Conservation (phyloP, 805 yeast species). For the Myxozyma vanderwaltii region DNA sequence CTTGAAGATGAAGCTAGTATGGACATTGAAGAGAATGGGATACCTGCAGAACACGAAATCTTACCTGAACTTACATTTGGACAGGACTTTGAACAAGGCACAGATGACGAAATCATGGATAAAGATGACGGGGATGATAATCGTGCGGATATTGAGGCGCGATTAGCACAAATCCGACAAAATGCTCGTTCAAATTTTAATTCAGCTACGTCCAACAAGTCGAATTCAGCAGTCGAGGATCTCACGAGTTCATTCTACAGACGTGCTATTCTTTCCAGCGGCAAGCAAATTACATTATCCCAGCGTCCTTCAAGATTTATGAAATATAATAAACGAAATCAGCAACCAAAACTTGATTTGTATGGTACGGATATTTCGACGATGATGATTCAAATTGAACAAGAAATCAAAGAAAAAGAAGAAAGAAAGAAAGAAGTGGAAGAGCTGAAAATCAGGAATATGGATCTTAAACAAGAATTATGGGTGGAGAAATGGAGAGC, state of each 20-base stretch:
- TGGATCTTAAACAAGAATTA: slow-evolving; percentile 1
- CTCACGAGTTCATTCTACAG: slow-evolving; percentile 12
- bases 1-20: neutral
- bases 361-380: slow-evolving; percentile 21
- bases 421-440: neutral
- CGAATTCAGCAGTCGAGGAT: neutral
- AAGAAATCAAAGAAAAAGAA: slow-evolving; percentile 7
- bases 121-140: neutral
- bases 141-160: neutral
- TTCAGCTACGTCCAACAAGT: neutral
- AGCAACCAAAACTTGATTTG: neutral
- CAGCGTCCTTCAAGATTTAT: slow-evolving; percentile 8
- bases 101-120: neutral
- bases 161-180: neutral
- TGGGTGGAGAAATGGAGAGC: slow-evolving; percentile 74
- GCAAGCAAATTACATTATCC: slow-evolving; percentile 9
- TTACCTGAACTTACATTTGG: neutral
- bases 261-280: slow-evolving; percentile 10
- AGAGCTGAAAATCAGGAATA: neutral
- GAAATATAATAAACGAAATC: neutral
- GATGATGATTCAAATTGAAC: slow-evolving; percentile 25
- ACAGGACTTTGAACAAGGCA: no score
- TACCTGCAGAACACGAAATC: neutral
- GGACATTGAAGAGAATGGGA: neutral
- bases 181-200: neutral